These are phyloP conservation scores for Hirsutella thompsonii DNA, from an alignment of 2,329 filamentous ascomycete genomes.

Conservation along the genomic window DNA sequence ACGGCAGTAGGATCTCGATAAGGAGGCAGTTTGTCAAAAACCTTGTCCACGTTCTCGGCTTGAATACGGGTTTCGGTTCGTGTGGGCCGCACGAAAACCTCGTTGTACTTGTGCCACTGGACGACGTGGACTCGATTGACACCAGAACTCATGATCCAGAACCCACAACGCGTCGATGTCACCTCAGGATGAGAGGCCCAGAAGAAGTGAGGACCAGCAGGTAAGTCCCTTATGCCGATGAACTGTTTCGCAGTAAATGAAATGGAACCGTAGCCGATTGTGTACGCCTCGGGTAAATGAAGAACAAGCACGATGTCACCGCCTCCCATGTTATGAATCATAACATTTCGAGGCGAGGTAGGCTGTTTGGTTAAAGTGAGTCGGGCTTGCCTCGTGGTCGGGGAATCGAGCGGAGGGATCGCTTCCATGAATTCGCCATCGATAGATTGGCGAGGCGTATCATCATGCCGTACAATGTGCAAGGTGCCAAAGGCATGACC, in stretches of 20 bases:
- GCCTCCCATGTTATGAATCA: constrained; percentile 18
- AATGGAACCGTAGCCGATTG: constrained; percentile 39
- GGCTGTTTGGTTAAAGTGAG: neutral
- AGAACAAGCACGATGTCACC: constrained; percentile 41
- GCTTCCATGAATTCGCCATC: constrained; percentile 9
- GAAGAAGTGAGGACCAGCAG: constrained; percentile 43
- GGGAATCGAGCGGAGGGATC: constrained; percentile 18
- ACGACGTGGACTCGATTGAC: constrained; percentile 28
- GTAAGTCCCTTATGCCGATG: constrained; percentile 40
- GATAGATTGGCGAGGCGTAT: constrained; percentile 1
- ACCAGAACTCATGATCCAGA: constrained; percentile 36
- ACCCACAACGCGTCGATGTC: constrained; percentile 38
- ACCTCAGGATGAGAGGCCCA: constrained; percentile 39
- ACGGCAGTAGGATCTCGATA: constrained; percentile 25
- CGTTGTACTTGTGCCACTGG: constrained; percentile 43
- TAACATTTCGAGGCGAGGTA: constrained; percentile 3
- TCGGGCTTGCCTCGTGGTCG: constrained; percentile 1
- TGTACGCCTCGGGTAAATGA: constrained; percentile 35
- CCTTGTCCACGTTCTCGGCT: constrained; percentile 23
- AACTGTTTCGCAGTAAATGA: constrained; percentile 35
- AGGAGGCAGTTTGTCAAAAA: constrained; percentile 28
- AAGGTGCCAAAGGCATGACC: constrained; percentile 28
- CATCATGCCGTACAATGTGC: constrained; percentile 20
- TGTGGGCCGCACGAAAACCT: constrained; percentile 37
- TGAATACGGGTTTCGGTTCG: constrained; percentile 31